phyloP scores from a whole-genome alignment of 176 grass and related monocot genomes.

The Zea luxurians region DNA sequence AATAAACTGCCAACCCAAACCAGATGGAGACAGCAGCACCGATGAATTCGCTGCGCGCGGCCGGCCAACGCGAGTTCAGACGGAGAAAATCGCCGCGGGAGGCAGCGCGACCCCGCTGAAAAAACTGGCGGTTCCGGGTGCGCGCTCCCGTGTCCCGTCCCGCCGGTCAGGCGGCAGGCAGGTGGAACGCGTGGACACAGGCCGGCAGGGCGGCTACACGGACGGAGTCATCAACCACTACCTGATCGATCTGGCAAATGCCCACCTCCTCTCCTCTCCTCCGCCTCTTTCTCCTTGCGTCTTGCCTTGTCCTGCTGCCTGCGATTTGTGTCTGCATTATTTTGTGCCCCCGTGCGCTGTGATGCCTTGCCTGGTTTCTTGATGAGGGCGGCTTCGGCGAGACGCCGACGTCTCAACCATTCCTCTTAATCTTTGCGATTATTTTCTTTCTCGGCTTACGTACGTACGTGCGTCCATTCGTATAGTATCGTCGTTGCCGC shows the following conservation, averaged over 20 bases:
- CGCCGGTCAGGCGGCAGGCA: too few relatives aligned
- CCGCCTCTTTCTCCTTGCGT: not conserved
- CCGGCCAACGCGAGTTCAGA: too few relatives aligned
- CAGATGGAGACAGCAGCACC: too few relatives aligned
- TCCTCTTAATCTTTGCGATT: not conserved
- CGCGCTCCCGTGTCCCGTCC: too few relatives aligned
- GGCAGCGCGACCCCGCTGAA: too few relatives aligned
- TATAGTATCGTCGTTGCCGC: not conserved
- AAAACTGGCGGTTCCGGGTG: too few relatives aligned
- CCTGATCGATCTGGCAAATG: not conserved
- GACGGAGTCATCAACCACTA: constrained; percentile 46
- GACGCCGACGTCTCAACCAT: constrained; percentile 61
- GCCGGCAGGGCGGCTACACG: too few relatives aligned
- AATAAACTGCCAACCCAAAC: too few relatives aligned
- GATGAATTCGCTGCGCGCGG: too few relatives aligned
- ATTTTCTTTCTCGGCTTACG: not conserved
- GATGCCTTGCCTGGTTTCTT: constrained; percentile 28
- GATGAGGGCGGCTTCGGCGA: not conserved
- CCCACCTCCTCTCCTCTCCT: not conserved
- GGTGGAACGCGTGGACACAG: too few relatives aligned
- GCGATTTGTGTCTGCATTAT: constrained; percentile 38
- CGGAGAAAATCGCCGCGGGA: too few relatives aligned
- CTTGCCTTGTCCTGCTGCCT: not conserved
- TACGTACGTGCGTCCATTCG: not conserved
- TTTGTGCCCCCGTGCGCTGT: constrained; percentile 10